Base-by-base conservation (phyloP, 108 stramenopile genomes). In the Bacterosira constricta region DNA sequence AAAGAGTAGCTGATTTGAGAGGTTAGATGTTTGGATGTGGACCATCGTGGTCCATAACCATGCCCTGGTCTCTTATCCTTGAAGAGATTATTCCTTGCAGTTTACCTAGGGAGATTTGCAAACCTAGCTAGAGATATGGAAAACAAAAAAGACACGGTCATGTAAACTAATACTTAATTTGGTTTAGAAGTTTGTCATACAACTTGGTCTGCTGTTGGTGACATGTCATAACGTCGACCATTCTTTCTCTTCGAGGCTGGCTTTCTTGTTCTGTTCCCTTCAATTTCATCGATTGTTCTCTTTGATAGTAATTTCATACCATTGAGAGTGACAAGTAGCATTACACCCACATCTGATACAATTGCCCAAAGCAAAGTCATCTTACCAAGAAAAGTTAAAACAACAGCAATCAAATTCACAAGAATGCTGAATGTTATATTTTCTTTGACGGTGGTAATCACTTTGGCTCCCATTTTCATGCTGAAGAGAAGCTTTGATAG, bases 261-360 rank as follows among this genome's bases (percentile, higher is more conserved):
- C 17, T 13, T 42, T 25, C 63, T 63, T 20, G 51, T 20, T 4
- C n/a, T 18, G 3, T 4, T 36, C 8, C 9, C 61, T 15, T 66
- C 63, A 11, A 78, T 70, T 12, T 54, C 18, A 35, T 45, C 32
- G 21, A 70, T 52, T 15, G 65, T 49, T 49, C 64, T 54, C 32
- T 68, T 51, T 15, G 94, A 90, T 8, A 95, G 62, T 9, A 95
- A 69, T 64, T 90, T 91, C 94, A 95, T 91, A 13, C 91, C 91
- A 53, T 95, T 95, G 18, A 95, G 21, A 35, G 94, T 92, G 4
- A 95, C 94, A 10, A 87, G 38, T 9, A 95, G 73, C 94, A 95
- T 95, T 4, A 89, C 80, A 31, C 94, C 94, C 37, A 95, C 91
- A 80, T 95, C 94, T 7, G 84, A 67, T n/a, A 72, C 87, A 47